Conservation (phyloP, 2,329 filamentous ascomycete species). For the Camillea tinctor region DNA sequence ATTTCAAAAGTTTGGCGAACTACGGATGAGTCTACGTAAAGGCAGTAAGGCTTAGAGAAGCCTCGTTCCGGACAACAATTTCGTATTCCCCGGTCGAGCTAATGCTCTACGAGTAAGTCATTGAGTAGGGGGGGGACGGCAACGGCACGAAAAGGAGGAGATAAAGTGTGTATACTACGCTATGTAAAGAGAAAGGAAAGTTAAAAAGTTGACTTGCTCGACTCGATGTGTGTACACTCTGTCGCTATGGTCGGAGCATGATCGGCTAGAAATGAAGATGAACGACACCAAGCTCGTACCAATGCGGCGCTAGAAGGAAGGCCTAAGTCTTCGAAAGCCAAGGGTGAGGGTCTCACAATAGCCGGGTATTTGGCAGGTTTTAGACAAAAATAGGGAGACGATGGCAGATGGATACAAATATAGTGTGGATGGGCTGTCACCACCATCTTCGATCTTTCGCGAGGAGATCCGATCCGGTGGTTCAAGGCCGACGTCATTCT, state of each 20-base stretch:
- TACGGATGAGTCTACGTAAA: background rate
- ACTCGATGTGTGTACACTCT: no score
- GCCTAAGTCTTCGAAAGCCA: background rate
- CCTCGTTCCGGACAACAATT: background rate
- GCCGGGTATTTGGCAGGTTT: constrained; percentile 1
- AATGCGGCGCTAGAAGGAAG: background rate
- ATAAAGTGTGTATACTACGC: no score
- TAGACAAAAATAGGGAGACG: constrained; percentile 9
- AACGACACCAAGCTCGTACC: background rate
- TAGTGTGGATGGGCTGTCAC: constrained; percentile 3
- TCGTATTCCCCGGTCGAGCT: background rate
- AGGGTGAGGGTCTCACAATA: background rate
- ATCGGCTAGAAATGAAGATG: background rate
- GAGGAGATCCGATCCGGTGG: constrained; percentile 20
- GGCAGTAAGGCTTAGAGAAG: background rate
- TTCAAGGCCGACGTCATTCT: constrained; percentile 25
- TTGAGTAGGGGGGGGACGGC: background rate
- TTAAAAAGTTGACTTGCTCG: no score
- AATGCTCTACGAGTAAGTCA: background rate
- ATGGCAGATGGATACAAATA: background rate
- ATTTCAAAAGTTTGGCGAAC: constrained; percentile 15
- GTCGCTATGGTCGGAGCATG: background rate
- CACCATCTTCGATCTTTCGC: constrained; percentile 20
- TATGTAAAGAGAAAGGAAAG: background rate
- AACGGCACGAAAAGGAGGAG: no score